Percentiles rank a stretch among this genome's conserved stretches.
Conservation (phyloP, 495 filamentous ascomycete genomes). For the Talaromyces liani region DNA sequence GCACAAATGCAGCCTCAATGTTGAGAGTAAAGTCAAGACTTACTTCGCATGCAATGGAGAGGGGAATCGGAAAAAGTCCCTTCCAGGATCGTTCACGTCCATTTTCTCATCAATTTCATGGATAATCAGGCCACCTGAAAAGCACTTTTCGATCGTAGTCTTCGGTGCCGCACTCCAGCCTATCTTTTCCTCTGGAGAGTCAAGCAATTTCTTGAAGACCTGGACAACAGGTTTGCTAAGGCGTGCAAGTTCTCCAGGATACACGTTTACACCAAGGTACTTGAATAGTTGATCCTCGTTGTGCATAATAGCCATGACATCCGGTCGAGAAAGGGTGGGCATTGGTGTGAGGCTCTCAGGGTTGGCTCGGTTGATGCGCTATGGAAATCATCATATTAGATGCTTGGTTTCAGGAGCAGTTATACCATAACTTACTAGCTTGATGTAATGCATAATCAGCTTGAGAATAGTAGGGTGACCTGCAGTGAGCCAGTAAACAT, state of each 20-base stretch:
- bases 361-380: neutral
- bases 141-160: slow-evolving; percentile 1
- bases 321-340: neutral
- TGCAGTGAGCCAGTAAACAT: neutral
- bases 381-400: neutral
- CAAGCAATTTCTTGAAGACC: neutral
- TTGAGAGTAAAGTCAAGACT: neutral
- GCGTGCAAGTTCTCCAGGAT: neutral
- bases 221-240: neutral
- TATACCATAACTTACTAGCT: neutral
- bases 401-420: neutral
- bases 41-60: slow-evolving; percentile 40
- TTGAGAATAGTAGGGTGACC: neutral
- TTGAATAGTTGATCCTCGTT: neutral
- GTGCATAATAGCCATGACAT: neutral
- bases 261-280: neutral
- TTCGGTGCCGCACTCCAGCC: neutral
- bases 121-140: neutral
- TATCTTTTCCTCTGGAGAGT: neutral
- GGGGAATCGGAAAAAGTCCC: neutral
- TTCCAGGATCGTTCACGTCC: neutral
- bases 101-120: slow-evolving; percentile 1
- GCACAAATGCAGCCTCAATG: neutral
- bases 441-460: neutral
- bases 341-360: neutral